These are phyloP conservation scores for Rostrohypoxylon terebratum DNA, from an alignment of 495 filamentous ascomycete species.

Conservation along the genomic window DNA sequence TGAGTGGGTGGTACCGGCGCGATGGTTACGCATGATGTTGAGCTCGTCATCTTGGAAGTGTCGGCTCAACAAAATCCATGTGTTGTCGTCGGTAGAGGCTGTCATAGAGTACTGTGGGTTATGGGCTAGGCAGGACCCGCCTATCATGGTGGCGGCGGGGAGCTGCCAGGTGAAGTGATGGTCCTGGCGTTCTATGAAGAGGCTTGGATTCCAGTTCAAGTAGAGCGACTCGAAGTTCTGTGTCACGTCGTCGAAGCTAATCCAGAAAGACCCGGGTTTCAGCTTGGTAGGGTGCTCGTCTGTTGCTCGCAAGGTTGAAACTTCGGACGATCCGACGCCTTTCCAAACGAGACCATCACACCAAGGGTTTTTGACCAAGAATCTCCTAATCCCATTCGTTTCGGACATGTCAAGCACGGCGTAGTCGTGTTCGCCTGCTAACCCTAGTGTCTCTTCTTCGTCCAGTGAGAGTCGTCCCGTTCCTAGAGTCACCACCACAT, in stretches of 20 bases:
- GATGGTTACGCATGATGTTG: constrained; percentile 52
- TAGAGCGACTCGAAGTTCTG: constrained; percentile 96
- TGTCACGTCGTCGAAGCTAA: constrained; percentile 82
- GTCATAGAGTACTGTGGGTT: constrained; percentile 86
- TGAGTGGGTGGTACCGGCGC: constrained; percentile 26
- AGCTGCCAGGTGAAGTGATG: constrained; percentile 91
- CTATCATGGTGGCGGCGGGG: constrained; percentile 65
- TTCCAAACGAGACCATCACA: constrained; percentile 79
- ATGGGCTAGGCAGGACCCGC: constrained; percentile 69
- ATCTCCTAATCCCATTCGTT: constrained; percentile 67
- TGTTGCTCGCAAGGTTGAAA: constrained; percentile 21
- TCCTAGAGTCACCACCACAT: constrained; percentile 89
- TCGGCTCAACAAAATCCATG: constrained; percentile 87
- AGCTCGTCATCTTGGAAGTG: constrained; percentile 75
- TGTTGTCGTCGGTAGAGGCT: constrained; percentile 65
- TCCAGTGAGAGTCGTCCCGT: constrained; percentile 80
- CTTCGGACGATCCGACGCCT: constrained; percentile 45
- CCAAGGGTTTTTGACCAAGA: constrained; percentile 98
- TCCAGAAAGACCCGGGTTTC: constrained; percentile 87
- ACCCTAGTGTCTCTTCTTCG: constrained; percentile 82
- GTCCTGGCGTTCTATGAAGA: constrained; percentile 85
- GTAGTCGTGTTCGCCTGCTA: constrained; percentile 93
- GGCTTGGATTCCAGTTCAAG: constrained; percentile 93
- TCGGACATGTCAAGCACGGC: constrained; percentile 84
- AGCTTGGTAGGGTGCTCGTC: constrained; percentile 47